Evolutionary conservation across 202 grass and related monocot species (phyloP).

Genomic region (Zoysia matrella): DNA sequence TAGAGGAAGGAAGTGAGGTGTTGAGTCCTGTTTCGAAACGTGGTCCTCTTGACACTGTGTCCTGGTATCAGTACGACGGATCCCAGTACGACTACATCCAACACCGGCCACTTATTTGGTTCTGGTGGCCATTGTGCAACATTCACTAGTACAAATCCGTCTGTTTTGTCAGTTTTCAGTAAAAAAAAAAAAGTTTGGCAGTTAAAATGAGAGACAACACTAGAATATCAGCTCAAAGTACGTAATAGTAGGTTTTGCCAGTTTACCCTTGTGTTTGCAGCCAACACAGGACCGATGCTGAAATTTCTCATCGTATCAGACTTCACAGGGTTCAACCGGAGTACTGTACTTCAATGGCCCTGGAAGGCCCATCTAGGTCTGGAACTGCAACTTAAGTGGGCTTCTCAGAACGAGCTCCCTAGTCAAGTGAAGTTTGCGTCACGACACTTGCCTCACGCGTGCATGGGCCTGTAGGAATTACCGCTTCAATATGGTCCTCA

Average conservation of each 20-base stretch:
- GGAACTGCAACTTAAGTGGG: not conserved
- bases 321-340: no score
- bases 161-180: not conserved
- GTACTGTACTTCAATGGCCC: no score
- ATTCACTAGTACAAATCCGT: not conserved
- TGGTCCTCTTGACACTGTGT: slow-evolving; percentile 7
- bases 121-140: not conserved
- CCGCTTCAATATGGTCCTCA: no score
- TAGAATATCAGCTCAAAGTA: not conserved
- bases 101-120: not conserved
- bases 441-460: not conserved
- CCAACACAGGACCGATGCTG: no score
- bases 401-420: not conserved
- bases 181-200: not conserved
- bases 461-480: no score
- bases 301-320: no score
- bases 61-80: no score
- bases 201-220: not conserved
- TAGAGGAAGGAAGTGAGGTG: not conserved
- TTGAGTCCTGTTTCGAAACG: slow-evolving; percentile 1
- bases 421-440: not conserved
- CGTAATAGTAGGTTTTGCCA: no score
- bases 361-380: not conserved
- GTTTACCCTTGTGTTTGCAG: no score
- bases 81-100: not conserved